phyloP scores from a whole-genome alignment of 805 yeast species.

The Wickerhamiella qilinensis region DNA sequence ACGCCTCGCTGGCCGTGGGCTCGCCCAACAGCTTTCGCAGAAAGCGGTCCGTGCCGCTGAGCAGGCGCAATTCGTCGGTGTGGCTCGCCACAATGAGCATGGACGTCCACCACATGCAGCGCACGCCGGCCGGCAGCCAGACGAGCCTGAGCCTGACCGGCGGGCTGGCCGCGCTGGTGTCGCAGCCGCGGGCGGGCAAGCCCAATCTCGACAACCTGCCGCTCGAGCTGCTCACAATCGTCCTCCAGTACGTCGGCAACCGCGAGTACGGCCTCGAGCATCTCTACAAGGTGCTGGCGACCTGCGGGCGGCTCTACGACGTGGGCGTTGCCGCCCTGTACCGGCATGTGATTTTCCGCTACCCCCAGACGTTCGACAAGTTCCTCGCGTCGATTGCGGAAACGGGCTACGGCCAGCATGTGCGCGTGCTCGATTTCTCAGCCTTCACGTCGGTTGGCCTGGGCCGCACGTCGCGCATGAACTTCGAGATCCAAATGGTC shows the following conservation, averaged over 20 bases:
- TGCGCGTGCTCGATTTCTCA: slow-evolving; percentile 68
- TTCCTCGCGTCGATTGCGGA: slow-evolving; percentile 42
- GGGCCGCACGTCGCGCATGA: slow-evolving; percentile 82
- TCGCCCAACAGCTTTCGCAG: background rate
- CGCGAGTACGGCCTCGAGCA: slow-evolving; percentile 8
- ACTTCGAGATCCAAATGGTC: slow-evolving; percentile 79
- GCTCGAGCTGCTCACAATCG: slow-evolving; percentile 15
- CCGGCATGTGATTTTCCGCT: slow-evolving; percentile 37
- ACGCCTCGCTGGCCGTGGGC: background rate
- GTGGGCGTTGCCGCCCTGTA: slow-evolving; percentile 23
- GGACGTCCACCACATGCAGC: slow-evolving; percentile 7
- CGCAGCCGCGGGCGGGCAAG: background rate
- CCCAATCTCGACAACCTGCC: slow-evolving; percentile 11
- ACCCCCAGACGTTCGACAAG: slow-evolving; percentile 65
- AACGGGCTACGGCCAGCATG: slow-evolving; percentile 33
- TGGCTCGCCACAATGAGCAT: slow-evolving; percentile 10
- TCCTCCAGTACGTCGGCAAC: slow-evolving; percentile 14
- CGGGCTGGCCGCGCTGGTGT: background rate
- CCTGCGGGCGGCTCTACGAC: slow-evolving; percentile 19
- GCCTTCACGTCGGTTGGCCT: slow-evolving; percentile 80
- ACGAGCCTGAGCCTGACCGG: background rate
- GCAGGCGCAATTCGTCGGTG: slow-evolving; percentile 9
- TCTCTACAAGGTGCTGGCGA: slow-evolving; percentile 12
- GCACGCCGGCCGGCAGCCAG: slow-evolving; percentile 1
- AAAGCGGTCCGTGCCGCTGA: background rate